phyloP scores from a whole-genome alignment of 768 basidiomycete species.

The Clavaria fumosa region DNA sequence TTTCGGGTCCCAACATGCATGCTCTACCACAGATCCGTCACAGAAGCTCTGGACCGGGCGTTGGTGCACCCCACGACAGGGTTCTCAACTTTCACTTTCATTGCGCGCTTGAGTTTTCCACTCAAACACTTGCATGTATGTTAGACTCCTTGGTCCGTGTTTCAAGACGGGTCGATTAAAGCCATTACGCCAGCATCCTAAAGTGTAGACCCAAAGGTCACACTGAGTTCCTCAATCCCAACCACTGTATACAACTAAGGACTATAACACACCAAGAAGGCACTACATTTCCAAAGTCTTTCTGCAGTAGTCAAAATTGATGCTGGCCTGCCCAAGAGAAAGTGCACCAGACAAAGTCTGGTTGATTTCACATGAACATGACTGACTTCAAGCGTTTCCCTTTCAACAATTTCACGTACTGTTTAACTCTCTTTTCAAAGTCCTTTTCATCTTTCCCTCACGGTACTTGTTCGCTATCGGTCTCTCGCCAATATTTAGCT shows the following conservation, averaged over 20 bases:
- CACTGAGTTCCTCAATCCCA: constrained; percentile 51
- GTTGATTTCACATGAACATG: constrained; percentile 38
- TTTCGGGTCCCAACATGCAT: constrained; percentile 80
- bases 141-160: constrained; percentile 81
- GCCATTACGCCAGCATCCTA: constrained; percentile 68
- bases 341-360: constrained; percentile 37
- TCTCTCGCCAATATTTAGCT: constrained; percentile 72
- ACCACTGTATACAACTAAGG: constrained; percentile 34
- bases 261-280: constrained; percentile 54
- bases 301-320: constrained; percentile 48
- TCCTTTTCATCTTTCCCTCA: constrained; percentile 76
- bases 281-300: constrained; percentile 46
- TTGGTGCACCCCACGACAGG: constrained; percentile 32
- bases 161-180: constrained; percentile 73
- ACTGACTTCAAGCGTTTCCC: constrained; percentile 67
- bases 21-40: constrained; percentile 31
- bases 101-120: constrained; percentile 52
- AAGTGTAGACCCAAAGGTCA: constrained; percentile 35
- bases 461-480: constrained; percentile 76
- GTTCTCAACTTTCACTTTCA: constrained; percentile 59
- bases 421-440: constrained; percentile 70
- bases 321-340: constrained; percentile 47
- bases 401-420: constrained; percentile 73
- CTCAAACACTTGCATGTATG: constrained; percentile 70
- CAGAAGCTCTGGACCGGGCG: constrained; percentile 7